phyloP scores from a whole-genome alignment of 148 eudicot genomes.

The Amaranthus cruentus region DNA sequence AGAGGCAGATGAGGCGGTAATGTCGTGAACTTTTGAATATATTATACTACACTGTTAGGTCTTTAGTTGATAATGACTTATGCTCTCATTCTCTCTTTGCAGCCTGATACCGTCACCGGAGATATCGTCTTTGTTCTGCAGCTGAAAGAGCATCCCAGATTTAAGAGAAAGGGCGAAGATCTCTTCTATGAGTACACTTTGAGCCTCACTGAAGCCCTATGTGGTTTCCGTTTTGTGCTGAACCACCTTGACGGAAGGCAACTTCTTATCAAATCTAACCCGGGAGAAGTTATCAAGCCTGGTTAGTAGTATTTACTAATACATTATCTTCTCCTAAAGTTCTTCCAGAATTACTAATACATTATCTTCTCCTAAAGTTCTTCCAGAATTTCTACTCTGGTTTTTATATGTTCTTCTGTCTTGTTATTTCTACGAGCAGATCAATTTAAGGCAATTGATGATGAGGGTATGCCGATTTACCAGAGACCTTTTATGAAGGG shows the following conservation, averaged over 20 bases:
- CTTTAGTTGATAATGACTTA: not conserved
- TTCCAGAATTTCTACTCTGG: no score
- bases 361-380: no score
- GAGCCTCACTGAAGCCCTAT: slow-evolving; percentile 57
- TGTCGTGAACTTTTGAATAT: not conserved
- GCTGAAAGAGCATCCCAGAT: slow-evolving; percentile 68
- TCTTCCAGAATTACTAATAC: not conserved
- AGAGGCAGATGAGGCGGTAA: slow-evolving; percentile 77
- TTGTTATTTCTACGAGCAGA: slow-evolving; percentile 27
- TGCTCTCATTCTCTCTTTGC: slow-evolving; percentile 14
- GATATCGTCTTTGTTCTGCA: slow-evolving; percentile 65
- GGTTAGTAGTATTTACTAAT: slow-evolving; percentile 31
- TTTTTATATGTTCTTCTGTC: not conserved
- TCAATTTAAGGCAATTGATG: slow-evolving; percentile 68
- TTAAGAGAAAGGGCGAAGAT: slow-evolving; percentile 74
- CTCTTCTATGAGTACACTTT: slow-evolving; percentile 60
- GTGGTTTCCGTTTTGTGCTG: slow-evolving; percentile 50
- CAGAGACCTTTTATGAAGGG: slow-evolving; percentile 82
- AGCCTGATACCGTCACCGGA: slow-evolving; percentile 66
- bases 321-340: no score
- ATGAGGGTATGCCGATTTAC: slow-evolving; percentile 76
- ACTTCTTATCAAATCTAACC: slow-evolving; percentile 56
- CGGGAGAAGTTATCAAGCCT: slow-evolving; percentile 69
- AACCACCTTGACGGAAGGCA: slow-evolving; percentile 63
- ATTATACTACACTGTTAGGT: not conserved